Evolutionary conservation across 75 land plant species (phyloP).

Genomic region (Picea sitchensis): DNA sequence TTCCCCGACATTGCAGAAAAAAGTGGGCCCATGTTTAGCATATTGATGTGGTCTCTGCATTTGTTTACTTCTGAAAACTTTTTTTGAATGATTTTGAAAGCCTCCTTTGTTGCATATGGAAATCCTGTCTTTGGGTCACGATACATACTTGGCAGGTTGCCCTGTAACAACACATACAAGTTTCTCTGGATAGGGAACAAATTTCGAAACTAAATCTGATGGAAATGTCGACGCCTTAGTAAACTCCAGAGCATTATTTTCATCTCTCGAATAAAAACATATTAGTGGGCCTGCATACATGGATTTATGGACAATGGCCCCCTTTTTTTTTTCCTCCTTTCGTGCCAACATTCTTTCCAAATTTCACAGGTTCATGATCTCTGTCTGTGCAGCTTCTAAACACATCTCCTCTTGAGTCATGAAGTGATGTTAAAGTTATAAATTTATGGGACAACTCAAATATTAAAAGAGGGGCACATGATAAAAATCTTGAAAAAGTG

Average conservation of each 20-base stretch:
- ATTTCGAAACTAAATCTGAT: no score
- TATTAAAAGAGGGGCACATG: no score
- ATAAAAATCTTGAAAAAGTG: no score
- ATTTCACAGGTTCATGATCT: slow-evolving; percentile 80
- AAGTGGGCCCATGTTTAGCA: neutral
- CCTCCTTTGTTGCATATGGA: slow-evolving; percentile 93
- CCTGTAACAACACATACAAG: slow-evolving; percentile 18
- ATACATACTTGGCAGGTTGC: slow-evolving; percentile 23
- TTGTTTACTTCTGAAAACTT: neutral
- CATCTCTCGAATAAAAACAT: slow-evolving; percentile 71
- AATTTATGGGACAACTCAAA: no score
- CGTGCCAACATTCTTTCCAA: slow-evolving; percentile 90
- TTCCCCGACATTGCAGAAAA: neutral
- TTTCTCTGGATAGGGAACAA: neutral
- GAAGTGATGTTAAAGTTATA: no score
- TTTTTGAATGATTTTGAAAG: slow-evolving; percentile 71
- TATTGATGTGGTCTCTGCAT: no score
- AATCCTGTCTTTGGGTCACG: slow-evolving; percentile 84
- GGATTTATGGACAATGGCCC: slow-evolving; percentile 77
- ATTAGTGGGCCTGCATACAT: slow-evolving; percentile 79
- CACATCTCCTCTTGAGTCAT: no score
- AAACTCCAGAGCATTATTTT: neutral
- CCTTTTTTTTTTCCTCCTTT: slow-evolving; percentile 95
- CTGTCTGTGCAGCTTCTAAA: slow-evolving; percentile 19
- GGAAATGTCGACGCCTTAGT: no score